Evolutionary conservation across 805 yeast genomes (phyloP), one percentile per base, ranked within the genome.

Genomic region (Ascoidea rubescens): DNA sequence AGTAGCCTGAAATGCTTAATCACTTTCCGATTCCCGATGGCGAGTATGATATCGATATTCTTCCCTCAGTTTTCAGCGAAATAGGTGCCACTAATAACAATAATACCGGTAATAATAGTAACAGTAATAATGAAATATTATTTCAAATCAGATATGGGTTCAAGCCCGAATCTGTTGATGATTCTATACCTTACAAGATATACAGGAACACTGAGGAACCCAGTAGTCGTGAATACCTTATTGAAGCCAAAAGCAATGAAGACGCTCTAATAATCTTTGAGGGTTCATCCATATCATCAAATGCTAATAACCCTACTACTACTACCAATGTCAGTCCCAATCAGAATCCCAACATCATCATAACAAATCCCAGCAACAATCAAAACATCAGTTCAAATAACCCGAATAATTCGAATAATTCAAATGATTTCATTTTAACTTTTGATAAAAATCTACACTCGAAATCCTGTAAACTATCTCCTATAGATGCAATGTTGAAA

Each of bases 21-120:
- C 5, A 7, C 8, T 37, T 37, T 37, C 8, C 14, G 8, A 37
- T 37, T 37, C 43, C 43, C 8, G 43, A 37, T 37, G 43, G 43
- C 4, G 43, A 37, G 4, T 37, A 37, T 37, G 43, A 37, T 37
- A 37, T 37, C 4, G 43, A 37, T 37, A 10, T 37, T 10, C 14
- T 37, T 37, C 4, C 43, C 14, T 37, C 84, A 31, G 82, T 90
- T 31, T 91, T 91, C 64, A 62, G 42, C 57, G 70, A 48, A 73
- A 72, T 21, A 76, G 74, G 8, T 10, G 14, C 8, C 14, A 37
- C 43, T 10, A 4, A 37, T 37, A 37, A 8, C 8, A 37, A 37
- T 37, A 37, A 37, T 4, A 14, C 2, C 4, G 8, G 8, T 37
- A 37, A 37, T 37, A 14, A 37, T 10, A 10, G 14, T 37, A 37